Conservation (phyloP, 352 stramenopile species). For the Stramenopiles sp. region DNA sequence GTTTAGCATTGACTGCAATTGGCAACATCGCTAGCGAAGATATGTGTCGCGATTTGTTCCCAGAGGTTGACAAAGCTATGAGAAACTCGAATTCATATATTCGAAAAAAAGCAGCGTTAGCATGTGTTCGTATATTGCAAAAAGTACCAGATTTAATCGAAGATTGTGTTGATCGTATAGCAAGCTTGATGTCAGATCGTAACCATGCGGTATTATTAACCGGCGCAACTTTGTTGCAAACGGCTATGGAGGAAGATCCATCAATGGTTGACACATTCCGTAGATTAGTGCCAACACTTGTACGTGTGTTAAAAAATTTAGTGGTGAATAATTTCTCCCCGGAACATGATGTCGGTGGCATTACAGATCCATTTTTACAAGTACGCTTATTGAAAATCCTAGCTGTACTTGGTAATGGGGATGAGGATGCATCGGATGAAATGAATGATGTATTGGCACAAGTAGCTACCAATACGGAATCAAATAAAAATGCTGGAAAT, state of each 20-base stretch:
- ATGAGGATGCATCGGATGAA: slow-evolving; percentile 67
- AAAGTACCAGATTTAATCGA: slow-evolving; percentile 95
- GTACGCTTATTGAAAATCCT: slow-evolving; percentile 59
- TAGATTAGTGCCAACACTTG: slow-evolving; percentile 46
- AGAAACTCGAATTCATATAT: slow-evolving; percentile 74
- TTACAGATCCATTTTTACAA: slow-evolving; percentile 94
- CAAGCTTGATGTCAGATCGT: slow-evolving; percentile 79
- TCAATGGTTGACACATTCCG: slow-evolving; percentile 36
- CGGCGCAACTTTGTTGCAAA: slow-evolving; percentile 56
- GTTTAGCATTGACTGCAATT: slow-evolving; percentile 78
- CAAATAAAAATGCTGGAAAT: slow-evolving; percentile 75
- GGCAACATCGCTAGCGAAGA: slow-evolving; percentile 83
- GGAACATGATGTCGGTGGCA: slow-evolving; percentile 93
- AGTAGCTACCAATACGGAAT: slow-evolving; percentile 66
- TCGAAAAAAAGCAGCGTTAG: slow-evolving; percentile 89
- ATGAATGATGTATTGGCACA: slow-evolving; percentile 72
- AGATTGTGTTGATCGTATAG: slow-evolving; percentile 88
- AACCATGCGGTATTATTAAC: slow-evolving; percentile 92
- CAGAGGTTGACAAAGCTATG: slow-evolving; percentile 88
- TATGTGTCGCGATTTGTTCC: slow-evolving; percentile 91
- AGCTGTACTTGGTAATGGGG: slow-evolving; percentile 75
- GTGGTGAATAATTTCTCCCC: slow-evolving; percentile 89
- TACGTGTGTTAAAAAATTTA: slow-evolving; percentile 80
- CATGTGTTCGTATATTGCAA: slow-evolving; percentile 65
- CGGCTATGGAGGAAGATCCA: slow-evolving; percentile 28